These are phyloP conservation scores for Saccharomycopsis fermentans DNA, from an alignment of 805 yeast genomes.

Conservation along the genomic window DNA sequence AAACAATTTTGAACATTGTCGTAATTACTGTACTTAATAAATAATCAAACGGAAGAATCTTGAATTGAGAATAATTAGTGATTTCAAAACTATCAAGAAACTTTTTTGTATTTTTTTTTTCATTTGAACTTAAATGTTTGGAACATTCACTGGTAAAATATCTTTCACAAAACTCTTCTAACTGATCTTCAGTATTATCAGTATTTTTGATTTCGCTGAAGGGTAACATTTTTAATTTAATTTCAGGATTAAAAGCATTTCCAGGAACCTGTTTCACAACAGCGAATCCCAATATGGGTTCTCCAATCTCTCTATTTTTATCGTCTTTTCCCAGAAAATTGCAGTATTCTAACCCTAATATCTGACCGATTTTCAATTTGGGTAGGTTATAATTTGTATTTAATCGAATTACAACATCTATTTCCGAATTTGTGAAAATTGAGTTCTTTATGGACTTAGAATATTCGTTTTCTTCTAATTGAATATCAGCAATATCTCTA, in stretches of 20 bases:
- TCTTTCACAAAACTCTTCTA: background rate
- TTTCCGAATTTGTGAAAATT: background rate
- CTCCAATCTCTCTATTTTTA: background rate
- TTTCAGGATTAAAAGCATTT: slow-evolving; percentile 17
- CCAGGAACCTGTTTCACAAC: slow-evolving; percentile 13
- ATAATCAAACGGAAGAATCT: slow-evolving; percentile 15
- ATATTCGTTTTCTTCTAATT: background rate
- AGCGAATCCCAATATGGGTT: slow-evolving; percentile 4
- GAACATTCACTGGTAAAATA: background rate
- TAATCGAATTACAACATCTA: slow-evolving; percentile 7
- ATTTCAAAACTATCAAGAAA: slow-evolving; percentile 3
- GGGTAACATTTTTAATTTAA: slow-evolving; percentile 11
- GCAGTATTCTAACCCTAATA: slow-evolving; percentile 13
- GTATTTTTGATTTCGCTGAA: background rate
- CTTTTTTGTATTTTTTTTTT: background rate
- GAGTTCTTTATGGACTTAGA: background rate
- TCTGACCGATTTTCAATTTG: slow-evolving; percentile 9
- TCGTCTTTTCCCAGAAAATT: background rate
- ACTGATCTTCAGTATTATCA: background rate
- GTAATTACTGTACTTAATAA: slow-evolving; percentile 13
- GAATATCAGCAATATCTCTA: background rate
- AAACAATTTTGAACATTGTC: slow-evolving; percentile 6
- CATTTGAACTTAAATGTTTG: background rate
- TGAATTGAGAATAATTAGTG: slow-evolving; percentile 5
- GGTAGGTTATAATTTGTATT: slow-evolving; percentile 18